A percentile compares a stretch with the other conserved stretches of the same genome.
phyloP scores from a whole-genome alignment of 768 basidiomycete species.

The Amanita polypyramis region DNA sequence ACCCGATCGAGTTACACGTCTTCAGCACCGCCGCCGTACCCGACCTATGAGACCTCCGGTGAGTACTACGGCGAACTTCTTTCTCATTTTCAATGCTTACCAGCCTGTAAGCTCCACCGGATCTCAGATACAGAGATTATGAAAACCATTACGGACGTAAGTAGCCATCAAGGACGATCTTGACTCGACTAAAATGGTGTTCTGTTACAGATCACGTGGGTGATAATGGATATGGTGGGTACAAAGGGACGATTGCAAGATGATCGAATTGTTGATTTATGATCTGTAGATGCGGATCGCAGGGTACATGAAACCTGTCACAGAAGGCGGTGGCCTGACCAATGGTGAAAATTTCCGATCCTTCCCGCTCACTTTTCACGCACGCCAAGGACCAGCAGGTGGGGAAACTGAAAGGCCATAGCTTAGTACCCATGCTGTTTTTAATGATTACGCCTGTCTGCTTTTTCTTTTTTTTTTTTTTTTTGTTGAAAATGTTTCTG shows the following conservation, averaged over 20 bases:
- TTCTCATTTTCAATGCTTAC: neutral
- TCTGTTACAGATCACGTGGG: neutral
- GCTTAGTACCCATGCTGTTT: too few species aligned
- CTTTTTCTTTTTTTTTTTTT: neutral
- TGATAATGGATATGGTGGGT: conserved; percentile 1
- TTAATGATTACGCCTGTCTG: neutral
- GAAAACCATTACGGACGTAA: conserved; percentile 12
- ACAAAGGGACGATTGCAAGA: neutral
- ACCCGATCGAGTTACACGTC: conserved; percentile 14
- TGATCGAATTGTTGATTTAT: neutral
- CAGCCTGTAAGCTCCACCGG: conserved; percentile 9
- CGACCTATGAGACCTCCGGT: conserved; percentile 13
- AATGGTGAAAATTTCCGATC: neutral
- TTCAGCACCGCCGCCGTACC: conserved; percentile 17
- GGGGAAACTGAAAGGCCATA: too few species aligned
- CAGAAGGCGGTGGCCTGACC: conserved; percentile 2
- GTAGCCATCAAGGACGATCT: neutral
- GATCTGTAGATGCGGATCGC: neutral
- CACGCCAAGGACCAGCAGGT: too few species aligned
- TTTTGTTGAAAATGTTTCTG: neutral
- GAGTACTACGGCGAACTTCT: conserved; percentile 8
- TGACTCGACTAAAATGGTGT: conserved; percentile 9
- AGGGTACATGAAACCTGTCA: conserved; percentile 8
- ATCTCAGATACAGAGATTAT: conserved; percentile 11
- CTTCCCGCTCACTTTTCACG: too few species aligned